Evolutionary conservation across 257 asterid genomes (phyloP).

Genomic region (Solanum pennellii): DNA sequence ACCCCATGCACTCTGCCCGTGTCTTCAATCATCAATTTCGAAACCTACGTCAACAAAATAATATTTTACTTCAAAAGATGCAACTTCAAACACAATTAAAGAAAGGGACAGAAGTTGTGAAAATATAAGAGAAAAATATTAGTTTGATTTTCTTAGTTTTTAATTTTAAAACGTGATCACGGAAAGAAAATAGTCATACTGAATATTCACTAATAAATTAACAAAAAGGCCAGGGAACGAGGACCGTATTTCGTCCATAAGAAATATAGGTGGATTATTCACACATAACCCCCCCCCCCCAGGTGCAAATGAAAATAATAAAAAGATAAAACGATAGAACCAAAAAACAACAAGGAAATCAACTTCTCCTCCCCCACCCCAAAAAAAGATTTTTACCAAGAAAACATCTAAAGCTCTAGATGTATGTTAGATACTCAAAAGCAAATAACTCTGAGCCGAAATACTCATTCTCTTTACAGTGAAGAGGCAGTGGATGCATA

Average conservation of each 20-base stretch:
- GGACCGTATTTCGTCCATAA: neutral
- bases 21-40: slow-evolving; percentile 45
- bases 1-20: slow-evolving; percentile 75
- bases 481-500: neutral
- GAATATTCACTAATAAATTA: neutral
- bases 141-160: neutral
- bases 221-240: neutral
- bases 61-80: neutral
- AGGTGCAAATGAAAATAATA: neutral
- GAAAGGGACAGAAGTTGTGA: neutral
- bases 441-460: neutral
- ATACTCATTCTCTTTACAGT: neutral
- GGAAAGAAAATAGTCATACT: neutral
- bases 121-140: neutral
- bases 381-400: neutral
- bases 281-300: neutral
- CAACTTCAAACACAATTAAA: neutral
- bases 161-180: neutral
- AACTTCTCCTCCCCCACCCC: neutral
- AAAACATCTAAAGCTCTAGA: neutral
- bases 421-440: neutral
- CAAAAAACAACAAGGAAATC: neutral
- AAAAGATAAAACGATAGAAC: neutral
- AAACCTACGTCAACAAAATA: slow-evolving; percentile 36
- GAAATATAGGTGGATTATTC: neutral